Percentiles rank a stretch among this genome's conserved stretches.
These are phyloP conservation scores for Monosporascus sp. DNA, from an alignment of 2,329 filamentous ascomycete species.

Conservation along the genomic window DNA sequence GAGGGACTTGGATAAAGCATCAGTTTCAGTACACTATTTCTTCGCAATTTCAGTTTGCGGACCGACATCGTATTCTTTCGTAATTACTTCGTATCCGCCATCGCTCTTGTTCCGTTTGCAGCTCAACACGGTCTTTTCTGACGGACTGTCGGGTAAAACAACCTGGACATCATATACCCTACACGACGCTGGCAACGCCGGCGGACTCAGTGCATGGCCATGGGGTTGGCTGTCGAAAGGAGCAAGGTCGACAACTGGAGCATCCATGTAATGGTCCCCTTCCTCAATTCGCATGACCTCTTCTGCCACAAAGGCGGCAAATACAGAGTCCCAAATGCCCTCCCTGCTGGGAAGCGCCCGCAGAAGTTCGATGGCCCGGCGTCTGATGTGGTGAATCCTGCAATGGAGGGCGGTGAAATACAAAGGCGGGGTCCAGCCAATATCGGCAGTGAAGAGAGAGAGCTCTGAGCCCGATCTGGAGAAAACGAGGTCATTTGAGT, in stretches of 20 bases:
- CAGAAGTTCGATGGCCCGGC: slow-evolving; percentile 19
- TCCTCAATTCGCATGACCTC: slow-evolving; percentile 36
- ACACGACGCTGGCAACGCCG: too few relatives aligned
- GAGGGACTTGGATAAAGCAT: too few relatives aligned
- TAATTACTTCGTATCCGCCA: not conserved
- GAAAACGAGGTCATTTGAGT: slow-evolving; percentile 1
- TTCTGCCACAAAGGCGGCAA: slow-evolving; percentile 25
- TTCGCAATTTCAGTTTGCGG: too few relatives aligned
- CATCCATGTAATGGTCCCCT: slow-evolving; percentile 12
- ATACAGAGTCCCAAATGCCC: slow-evolving; percentile 34
- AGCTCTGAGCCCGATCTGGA: slow-evolving; percentile 15
- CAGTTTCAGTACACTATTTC: too few relatives aligned
- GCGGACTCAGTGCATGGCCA: too few relatives aligned
- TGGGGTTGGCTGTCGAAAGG: too few relatives aligned
- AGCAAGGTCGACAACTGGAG: too few relatives aligned
- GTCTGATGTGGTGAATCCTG: slow-evolving; percentile 33
- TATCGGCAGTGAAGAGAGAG: slow-evolving; percentile 31
- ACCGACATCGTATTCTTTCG: not conserved
- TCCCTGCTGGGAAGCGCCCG: slow-evolving; percentile 21
- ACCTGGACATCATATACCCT: too few relatives aligned
- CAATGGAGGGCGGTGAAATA: slow-evolving; percentile 44
- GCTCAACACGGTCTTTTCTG: not conserved
- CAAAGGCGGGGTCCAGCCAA: slow-evolving; percentile 39
- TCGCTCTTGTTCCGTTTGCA: not conserved
- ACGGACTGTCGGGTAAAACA: too few relatives aligned